Base-by-base conservation (phyloP, 2,329 filamentous ascomycete species). In the Aschersonia sp. region DNA sequence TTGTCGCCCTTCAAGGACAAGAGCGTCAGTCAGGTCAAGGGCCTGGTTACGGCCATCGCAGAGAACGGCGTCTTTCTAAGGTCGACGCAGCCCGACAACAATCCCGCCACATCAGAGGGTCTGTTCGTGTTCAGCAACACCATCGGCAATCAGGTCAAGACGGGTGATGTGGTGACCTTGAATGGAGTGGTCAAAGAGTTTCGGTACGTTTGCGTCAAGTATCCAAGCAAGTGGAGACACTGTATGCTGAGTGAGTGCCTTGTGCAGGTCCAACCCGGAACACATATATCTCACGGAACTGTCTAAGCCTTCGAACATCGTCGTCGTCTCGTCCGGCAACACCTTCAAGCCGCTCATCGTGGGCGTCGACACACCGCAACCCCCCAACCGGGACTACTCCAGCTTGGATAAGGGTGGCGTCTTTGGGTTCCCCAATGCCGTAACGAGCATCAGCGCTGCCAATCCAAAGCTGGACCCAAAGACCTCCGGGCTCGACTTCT, bases 401-500 rank as follows among this genome's bases (percentile, higher is more conserved):
- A 68, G 69, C 40, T 68, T 86, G 2, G 83, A 86, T 52, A 65
- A 68, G n/a, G 79, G 79, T 9, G 76, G 81, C 58, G 67, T 85
- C 39, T 83, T 83, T 51, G 73, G 65, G 1, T 64, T 83, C 5
- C 82, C 83, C 9, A 83, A 83, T 57, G 81, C 77, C 51, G 65
- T 67, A 40, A 73, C 67, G 51, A 70, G 71, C 53, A 58, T 86
- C 40, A 81, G 79, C 2, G 65, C 60, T 5, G 65, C 59, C 35
- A 85, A 86, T 58, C 81, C 81, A 0, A 64, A 66, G 11, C 69
- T 86, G 40, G 60, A 81, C 51, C 81, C 81, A 2, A 63, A 65
- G 29, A 63, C 67, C 42, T 86, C 80, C 56, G 83, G 82, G 2
- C 66, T 86, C 32, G 83, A 86, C 60, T 87, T 85, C 58, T 86